phyloP scores from a whole-genome alignment of 768 basidiomycete species.

The Hirschioporus abietinus region DNA sequence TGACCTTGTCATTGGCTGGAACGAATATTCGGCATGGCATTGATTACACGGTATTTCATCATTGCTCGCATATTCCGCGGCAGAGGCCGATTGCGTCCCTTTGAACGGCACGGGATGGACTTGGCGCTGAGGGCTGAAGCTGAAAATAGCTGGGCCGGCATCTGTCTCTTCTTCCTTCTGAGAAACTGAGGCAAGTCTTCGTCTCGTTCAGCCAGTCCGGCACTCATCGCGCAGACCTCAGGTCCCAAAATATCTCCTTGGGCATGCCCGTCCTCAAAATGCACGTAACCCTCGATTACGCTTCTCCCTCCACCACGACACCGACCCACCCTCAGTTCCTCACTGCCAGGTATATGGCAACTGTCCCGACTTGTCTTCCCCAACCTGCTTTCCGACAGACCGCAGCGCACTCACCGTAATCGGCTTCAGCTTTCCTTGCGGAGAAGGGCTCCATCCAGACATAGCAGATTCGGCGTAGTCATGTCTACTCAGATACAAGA shows the following conservation, averaged over 20 bases:
- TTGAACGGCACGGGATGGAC: neutral
- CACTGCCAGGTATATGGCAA: neutral
- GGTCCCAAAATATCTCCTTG: neutral
- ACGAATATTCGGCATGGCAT: neutral
- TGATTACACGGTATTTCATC: neutral
- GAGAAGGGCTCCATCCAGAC: neutral
- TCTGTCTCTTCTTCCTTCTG: neutral
- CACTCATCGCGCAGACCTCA: neutral
- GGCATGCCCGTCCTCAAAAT: constrained; percentile 1
- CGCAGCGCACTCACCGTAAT: neutral
- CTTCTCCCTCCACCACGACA: neutral
- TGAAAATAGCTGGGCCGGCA: neutral
- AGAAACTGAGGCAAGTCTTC: neutral
- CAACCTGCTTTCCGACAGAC: neutral
- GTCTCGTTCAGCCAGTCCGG: neutral
- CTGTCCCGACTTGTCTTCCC: neutral
- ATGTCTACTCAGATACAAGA: neutral
- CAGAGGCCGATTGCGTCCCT: too few species aligned
- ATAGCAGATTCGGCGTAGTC: neutral
- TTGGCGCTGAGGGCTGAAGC: neutral
- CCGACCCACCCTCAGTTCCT: neutral
- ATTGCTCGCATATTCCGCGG: neutral
- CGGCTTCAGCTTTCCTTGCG: too few species aligned
- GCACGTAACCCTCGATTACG: neutral
- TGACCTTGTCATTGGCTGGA: too few species aligned